A percentile compares a stretch with the other conserved stretches of the same genome.
Evolutionary conservation across 306 rosid species (phyloP).

Genomic region (Quercus wislizeni): DNA sequence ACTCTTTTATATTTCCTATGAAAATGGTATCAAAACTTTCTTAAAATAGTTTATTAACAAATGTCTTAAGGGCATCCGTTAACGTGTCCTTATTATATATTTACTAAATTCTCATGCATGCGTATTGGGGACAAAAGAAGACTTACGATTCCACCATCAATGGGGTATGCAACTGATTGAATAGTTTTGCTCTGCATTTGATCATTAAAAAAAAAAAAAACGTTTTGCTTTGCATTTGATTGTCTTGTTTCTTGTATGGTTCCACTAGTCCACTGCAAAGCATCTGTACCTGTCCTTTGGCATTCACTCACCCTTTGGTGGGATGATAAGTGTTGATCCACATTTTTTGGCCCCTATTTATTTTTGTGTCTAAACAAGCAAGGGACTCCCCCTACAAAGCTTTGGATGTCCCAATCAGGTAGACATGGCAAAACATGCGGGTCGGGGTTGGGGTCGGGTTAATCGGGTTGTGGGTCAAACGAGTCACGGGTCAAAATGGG

Average conservation of each 20-base stretch:
- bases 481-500: no score
- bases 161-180: constrained; percentile 64
- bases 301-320: no score
- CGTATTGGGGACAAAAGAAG: constrained; percentile 93
- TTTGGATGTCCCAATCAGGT: no score
- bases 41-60: not conserved
- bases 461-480: no score
- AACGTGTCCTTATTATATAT: constrained; percentile 12
- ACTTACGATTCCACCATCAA: constrained; percentile 84
- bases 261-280: not conserved
- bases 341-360: no score
- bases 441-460: no score
- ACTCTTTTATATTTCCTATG: no score
- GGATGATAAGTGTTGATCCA: no score
- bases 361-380: no score
- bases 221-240: not conserved
- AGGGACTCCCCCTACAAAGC: not conserved
- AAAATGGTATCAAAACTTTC: not conserved
- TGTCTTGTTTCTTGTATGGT: not conserved
- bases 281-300: no score
- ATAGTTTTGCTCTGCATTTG: not conserved
- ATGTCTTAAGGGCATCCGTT: not conserved
- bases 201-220: no score
- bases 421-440: no score
- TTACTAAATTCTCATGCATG: constrained; percentile 55